Evolutionary conservation across 768 basidiomycete genomes (phyloP).

Genomic region (Mycena vulgaris): DNA sequence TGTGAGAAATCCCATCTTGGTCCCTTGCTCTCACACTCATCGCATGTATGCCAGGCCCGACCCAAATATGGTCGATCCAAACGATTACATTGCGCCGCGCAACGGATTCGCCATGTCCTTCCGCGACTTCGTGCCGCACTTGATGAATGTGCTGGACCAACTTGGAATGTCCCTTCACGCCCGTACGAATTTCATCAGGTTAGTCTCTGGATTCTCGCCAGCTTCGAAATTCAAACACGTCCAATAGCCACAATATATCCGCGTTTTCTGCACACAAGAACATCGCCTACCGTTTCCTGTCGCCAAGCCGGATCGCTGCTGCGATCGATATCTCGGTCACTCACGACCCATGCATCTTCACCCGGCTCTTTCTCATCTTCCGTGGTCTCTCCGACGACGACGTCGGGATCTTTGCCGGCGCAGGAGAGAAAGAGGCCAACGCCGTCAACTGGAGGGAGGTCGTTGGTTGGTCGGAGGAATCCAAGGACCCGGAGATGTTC

Average conservation of each 20-base stretch:
- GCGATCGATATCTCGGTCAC: constrained; percentile 93
- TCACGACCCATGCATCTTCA: constrained; percentile 84
- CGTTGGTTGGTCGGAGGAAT: constrained; percentile 86
- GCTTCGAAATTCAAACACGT: constrained; percentile 16
- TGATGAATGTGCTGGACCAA: constrained; percentile 87
- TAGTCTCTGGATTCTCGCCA: constrained; percentile 40
- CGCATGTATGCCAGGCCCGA: constrained; percentile 72
- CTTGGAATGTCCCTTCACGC: constrained; percentile 89
- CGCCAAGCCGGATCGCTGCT: constrained; percentile 83
- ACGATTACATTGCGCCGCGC: constrained; percentile 83
- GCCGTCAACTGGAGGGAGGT: constrained; percentile 85
- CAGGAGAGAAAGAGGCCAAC: constrained; percentile 91
- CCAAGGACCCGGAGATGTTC: constrained; percentile 81
- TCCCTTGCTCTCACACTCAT: constrained; percentile 12
- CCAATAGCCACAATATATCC: constrained; percentile 78
- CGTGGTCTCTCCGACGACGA: constrained; percentile 89
- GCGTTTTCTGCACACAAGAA: constrained; percentile 85
- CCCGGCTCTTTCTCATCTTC: constrained; percentile 89
- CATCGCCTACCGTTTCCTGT: constrained; percentile 91
- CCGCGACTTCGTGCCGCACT: constrained; percentile 84
- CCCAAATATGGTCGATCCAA: constrained; percentile 80
- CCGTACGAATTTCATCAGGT: constrained; percentile 88
- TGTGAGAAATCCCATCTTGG: constrained; percentile 62
- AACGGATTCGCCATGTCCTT: constrained; percentile 92
- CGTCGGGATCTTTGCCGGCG: constrained; percentile 77